phyloP scores from a whole-genome alignment of 1,284 basidiomycete species.

The Melampsora allii-populina region DNA sequence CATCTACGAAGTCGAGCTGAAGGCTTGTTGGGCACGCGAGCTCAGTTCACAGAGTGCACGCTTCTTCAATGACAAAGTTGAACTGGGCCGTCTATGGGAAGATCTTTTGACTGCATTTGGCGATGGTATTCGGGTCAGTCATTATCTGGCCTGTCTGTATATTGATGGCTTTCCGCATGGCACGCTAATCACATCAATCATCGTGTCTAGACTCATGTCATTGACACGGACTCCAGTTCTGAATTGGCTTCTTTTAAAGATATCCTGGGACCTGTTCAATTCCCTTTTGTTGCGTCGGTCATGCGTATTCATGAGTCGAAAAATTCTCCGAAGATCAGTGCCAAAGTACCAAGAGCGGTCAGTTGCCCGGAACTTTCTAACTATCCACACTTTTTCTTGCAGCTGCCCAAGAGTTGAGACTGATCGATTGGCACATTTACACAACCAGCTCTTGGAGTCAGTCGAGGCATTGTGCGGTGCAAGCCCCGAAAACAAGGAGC shows the following conservation, averaged over 20 bases:
- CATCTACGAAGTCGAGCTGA: conserved; percentile 30
- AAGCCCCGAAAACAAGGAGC: conserved; percentile 24
- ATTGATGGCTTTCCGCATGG: not conserved
- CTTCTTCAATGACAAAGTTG: not conserved
- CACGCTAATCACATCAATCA: not conserved
- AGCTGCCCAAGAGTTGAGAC: too few species aligned
- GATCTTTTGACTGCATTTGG: conserved; percentile 35
- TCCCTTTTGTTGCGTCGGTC: not conserved
- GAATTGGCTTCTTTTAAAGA: not conserved
- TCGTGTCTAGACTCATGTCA: not conserved
- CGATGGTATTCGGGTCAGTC: conserved; percentile 31
- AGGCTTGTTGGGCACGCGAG: conserved; percentile 5
- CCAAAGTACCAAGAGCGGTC: not conserved
- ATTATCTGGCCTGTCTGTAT: not conserved
- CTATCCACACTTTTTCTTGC: not conserved
- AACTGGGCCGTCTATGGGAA: conserved; percentile 15
- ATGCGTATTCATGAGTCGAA: not conserved
- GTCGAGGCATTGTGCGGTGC: conserved; percentile 29
- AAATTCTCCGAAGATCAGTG: not conserved
- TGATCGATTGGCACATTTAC: not conserved
- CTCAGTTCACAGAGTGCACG: not conserved
- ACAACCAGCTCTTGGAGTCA: conserved; percentile 22
- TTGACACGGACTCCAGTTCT: not conserved
- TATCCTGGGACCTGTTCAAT: not conserved
- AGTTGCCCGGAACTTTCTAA: not conserved